Base-by-base conservation (phyloP, 2,329 filamentous ascomycete species). In the Stemphylium lycopersici region DNA sequence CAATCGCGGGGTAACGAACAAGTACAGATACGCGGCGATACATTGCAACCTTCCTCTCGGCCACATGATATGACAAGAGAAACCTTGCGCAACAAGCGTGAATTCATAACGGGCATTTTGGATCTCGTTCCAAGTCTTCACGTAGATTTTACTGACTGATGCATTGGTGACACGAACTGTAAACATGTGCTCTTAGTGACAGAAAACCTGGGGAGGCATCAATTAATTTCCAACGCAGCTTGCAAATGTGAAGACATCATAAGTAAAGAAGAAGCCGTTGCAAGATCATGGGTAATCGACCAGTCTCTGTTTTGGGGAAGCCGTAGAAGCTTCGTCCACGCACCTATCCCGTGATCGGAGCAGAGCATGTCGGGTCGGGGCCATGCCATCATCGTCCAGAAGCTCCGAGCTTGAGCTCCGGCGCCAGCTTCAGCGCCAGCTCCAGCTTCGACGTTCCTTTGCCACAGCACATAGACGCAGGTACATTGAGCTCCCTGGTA, bases 401-500 rank as follows among this genome's bases (percentile, higher is more conserved):
- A 55, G 47, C 42, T 50, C 46, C 15, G 42, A 50, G 51, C 36
- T 52, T 34, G 26, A 60, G 56, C 58, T 62, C 45, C 18, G 24
- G 37, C 37, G 33, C 41, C 41, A 22, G 15, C 29, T n/a, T n/a
- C n/a, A n/a, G n/a, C n/a, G n/a, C n/a, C n/a, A n/a, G n/a, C n/a
- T 36, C 39, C 24, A 50, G 55, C 48, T 46, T 40, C 37, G 16
- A 32, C 26, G 26, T 43, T n/a, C 40, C 31, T 40, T 45, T 50
- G 47, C 40, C 20, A 18, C 47, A 45, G 22, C 42, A 37, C 55
- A 38, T 50, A 26, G 44, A 69, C 70, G 69, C 67, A 72, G 68
- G 65, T 71, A 70, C 67, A 46, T 67, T 29, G n/a, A 56, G 33
- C 45, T 41, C 37, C 31, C 51, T 47, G 52, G 45, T 50, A 59